phyloP scores from a whole-genome alignment of 2,329 filamentous ascomycete species.

The Chrysoporthe deuterocubensis region DNA sequence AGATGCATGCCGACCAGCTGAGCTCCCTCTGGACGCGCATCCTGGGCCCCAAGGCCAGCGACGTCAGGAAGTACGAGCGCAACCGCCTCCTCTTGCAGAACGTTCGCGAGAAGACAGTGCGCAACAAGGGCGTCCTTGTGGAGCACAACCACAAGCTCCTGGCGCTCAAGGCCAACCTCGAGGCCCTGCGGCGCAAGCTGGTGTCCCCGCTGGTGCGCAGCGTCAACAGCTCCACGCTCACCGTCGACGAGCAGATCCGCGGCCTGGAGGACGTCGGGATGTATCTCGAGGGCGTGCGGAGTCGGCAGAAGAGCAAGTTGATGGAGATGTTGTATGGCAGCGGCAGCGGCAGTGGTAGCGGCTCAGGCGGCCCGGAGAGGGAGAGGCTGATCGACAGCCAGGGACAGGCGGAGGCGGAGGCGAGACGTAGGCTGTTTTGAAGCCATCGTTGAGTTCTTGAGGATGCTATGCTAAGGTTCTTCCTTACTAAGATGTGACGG shows the following conservation, averaged over 20 bases:
- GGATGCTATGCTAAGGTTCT: no score
- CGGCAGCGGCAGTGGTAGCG: slow-evolving; percentile 44
- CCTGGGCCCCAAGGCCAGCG: slow-evolving; percentile 73
- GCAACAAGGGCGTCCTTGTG: slow-evolving; percentile 84
- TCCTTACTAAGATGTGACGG: not conserved
- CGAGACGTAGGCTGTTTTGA: slow-evolving; percentile 4
- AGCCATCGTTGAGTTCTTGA: not conserved
- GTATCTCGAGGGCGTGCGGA: slow-evolving; percentile 75
- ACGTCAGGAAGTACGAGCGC: slow-evolving; percentile 88
- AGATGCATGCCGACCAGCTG: slow-evolving; percentile 78
- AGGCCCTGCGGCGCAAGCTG: slow-evolving; percentile 80
- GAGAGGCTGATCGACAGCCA: slow-evolving; percentile 24
- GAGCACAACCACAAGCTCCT: slow-evolving; percentile 85
- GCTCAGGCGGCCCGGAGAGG: slow-evolving; percentile 31
- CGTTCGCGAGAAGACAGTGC: slow-evolving; percentile 80
- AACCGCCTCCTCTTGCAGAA: slow-evolving; percentile 80
- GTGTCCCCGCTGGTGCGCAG: slow-evolving; percentile 82
- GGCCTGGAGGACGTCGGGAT: slow-evolving; percentile 80
- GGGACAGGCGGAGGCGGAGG: slow-evolving; percentile 10
- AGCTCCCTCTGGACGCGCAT: slow-evolving; percentile 85
- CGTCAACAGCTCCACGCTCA: slow-evolving; percentile 68
- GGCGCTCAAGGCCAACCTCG: slow-evolving; percentile 83
- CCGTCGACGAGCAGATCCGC: slow-evolving; percentile 82
- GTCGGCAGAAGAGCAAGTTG: slow-evolving; percentile 80
- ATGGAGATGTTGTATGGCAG: slow-evolving; percentile 77